Conservation (phyloP, 495 filamentous ascomycete species). For the Neurospora sp. region DNA sequence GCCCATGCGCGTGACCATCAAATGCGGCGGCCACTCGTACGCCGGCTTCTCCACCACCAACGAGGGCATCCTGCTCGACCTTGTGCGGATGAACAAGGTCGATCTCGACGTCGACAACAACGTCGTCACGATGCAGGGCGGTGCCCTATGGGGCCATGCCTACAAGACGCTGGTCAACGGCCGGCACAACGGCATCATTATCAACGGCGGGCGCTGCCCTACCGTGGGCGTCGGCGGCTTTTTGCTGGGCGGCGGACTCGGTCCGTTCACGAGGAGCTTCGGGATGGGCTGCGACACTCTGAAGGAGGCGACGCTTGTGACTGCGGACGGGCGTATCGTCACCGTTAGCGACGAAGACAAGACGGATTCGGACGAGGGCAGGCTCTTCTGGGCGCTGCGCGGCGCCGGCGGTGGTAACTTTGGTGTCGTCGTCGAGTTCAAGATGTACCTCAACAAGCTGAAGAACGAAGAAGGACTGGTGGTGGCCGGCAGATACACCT, state of each 20-base stretch:
- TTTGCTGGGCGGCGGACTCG: constrained; percentile 9
- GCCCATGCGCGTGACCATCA: constrained; percentile 15
- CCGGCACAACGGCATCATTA: constrained; percentile 9
- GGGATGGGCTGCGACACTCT: constrained; percentile 18
- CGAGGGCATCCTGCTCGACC: constrained; percentile 14
- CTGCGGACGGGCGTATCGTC: constrained; percentile 29
- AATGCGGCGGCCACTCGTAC: constrained; percentile 15
- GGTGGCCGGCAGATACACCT: not conserved
- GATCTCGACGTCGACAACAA: constrained; percentile 4
- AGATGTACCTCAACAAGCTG: constrained; percentile 21
- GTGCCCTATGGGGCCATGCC: constrained; percentile 8
- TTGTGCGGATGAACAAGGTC: constrained; percentile 8
- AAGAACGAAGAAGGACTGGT: not conserved
- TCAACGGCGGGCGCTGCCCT: constrained; percentile 20
- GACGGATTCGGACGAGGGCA: constrained; percentile 29
- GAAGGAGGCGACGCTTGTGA: constrained; percentile 8
- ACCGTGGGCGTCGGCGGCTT: constrained; percentile 19
- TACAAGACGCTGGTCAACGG: constrained; percentile 10
- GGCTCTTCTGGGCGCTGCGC: constrained; percentile 45
- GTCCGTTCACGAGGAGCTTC: constrained; percentile 15
- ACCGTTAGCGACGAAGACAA: constrained; percentile 33
- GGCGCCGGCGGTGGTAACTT: constrained; percentile 43
- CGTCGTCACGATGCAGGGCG: not conserved
- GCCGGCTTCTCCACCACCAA: constrained; percentile 15
- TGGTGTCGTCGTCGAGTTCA: constrained; percentile 41